Evolutionary conservation across 2,329 filamentous ascomycete species (phyloP), one percentile per base, ranked within the genome.

Genomic region (Rutstroemia sp.): DNA sequence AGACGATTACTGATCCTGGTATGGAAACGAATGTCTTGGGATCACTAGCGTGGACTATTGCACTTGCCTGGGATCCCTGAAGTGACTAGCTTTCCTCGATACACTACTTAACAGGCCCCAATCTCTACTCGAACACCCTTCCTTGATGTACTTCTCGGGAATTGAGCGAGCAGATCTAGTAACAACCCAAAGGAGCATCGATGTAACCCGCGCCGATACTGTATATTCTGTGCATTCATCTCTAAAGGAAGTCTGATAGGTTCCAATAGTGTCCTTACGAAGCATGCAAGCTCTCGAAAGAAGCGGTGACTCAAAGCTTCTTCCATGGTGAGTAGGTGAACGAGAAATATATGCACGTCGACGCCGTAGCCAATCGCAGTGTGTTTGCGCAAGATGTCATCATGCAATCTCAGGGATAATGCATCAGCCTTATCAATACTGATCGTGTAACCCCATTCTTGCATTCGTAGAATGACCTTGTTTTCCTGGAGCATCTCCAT

Each of bases 391-490:
- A 19, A 34, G 27, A 17, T 21, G 23, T 37, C 38, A 55, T 55
- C 38, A 55, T 55, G 52, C 52, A 50, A 42, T 16, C n/a, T 10
- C 52, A 55, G 46, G 52, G 52, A 21, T 55, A 5, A 39, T 44
- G 14, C 46, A 50, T 55, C 45, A 55, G 52, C 52, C 38, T 50
- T 54, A 49, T 42, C 46, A 44, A 49, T 42, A 42, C 10, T 44
- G 14, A 50, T 16, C 42, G 14, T 44, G 25, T 8, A 46, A 37
- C 27, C 25, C 27, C 19, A 27, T 45, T 5, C 27, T 37, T 25
- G 27, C 27, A 30, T 30, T 30, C 27, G 27, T 9, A 3, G 27
- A 30, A 30, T 30, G 27, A 30, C 8, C 8, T 30, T 30, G 27
- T 9, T 10, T 30, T 30, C 27, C 10, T 30, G 27, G 27, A 30